These are phyloP conservation scores for Physcia stellaris DNA, from an alignment of 495 filamentous ascomycete species.

Conservation along the genomic window DNA sequence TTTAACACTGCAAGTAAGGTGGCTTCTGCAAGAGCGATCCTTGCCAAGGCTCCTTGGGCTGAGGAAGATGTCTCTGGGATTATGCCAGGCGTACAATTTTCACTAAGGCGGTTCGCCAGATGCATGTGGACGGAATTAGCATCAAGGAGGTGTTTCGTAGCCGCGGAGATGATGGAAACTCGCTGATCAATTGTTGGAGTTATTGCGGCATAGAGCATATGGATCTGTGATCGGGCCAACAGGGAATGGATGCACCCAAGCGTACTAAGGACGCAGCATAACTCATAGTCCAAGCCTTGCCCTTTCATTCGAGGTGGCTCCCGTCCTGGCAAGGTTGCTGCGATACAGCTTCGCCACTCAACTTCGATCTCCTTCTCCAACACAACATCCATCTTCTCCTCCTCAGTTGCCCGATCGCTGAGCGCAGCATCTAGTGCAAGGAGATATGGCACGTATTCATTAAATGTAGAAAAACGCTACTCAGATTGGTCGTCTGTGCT, in stretches of 20 bases:
- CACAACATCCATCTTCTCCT: conserved; percentile 51
- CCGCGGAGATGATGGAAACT: conserved; percentile 52
- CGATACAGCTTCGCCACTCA: conserved; percentile 75
- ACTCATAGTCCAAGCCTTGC: conserved; percentile 68
- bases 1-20: conserved; percentile 82
- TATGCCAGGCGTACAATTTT: conserved; percentile 7
- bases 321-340: conserved; percentile 41
- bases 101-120: conserved; percentile 26
- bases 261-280: conserved; percentile 63
- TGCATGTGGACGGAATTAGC: conserved; percentile 67
- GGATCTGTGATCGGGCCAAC: conserved; percentile 49
- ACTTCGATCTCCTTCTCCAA: conserved; percentile 43
- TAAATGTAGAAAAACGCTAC: conserved; percentile 50
- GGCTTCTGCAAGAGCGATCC: conserved; percentile 70
- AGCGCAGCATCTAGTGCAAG: conserved; percentile 60
- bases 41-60: conserved; percentile 54
- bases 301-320: conserved; percentile 49
- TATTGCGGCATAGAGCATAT: conserved; percentile 38
- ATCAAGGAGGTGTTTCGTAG: conserved; percentile 64
- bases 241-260: conserved; percentile 60
- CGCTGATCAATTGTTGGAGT: conserved; percentile 53
- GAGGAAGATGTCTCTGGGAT: conserved; percentile 47
- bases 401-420: conserved; percentile 29
- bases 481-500: conserved; percentile 52
- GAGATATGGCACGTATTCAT: conserved; percentile 68